Evolutionary conservation across 177 flowering plant genomes (phyloP), one percentile per base, ranked within the genome.

Genomic region (Vitis hybrid): DNA sequence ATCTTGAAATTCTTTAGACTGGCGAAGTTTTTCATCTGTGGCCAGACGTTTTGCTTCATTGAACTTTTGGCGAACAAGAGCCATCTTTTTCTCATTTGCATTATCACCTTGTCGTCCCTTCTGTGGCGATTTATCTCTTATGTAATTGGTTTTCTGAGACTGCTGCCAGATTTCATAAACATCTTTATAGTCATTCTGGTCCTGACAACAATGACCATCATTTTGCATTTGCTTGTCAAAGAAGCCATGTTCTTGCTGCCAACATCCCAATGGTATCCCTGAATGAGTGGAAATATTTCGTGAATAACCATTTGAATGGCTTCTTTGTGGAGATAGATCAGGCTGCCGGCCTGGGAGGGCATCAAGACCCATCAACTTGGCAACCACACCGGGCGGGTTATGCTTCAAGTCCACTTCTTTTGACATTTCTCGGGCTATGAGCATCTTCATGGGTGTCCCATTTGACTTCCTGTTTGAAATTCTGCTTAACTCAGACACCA

Each of bases 341-440:
- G 77, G 79, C 62, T 86, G 81, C 75, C 71, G 83, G 17, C 52
- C 82, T 24, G 99, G 98, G 55, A 92, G 84, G 28, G 89, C 73
- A 78, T 95, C 99, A 78, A 95, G 94, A 18, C 99, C 99, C 99
- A 95, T 95, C 80, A 95, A 79, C 80, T 85, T 94, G 20, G 99
- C 99, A 79, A 95, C 95, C 66, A 94, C 82, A 84, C 79, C 88
- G 58, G 97, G 94, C 19, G 95, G 85, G 60, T 79, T 86, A 59
- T 77, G 85, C 76, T 79, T 88, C 74, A 84, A 76, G 59, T 85
- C 89, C 44, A 77, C 76, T 74, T 93, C 95, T 78, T 85, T 88
- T 3, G 92, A 93, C 97, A 93, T 87, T 82, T 95, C 98, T 73
- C 86, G 89, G 71, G 89, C 99, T 67, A 93, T 86, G 57, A 95